Evolutionary conservation across 2,329 filamentous ascomycete species (phyloP).

Genomic region (Talaromyces sp.): DNA sequence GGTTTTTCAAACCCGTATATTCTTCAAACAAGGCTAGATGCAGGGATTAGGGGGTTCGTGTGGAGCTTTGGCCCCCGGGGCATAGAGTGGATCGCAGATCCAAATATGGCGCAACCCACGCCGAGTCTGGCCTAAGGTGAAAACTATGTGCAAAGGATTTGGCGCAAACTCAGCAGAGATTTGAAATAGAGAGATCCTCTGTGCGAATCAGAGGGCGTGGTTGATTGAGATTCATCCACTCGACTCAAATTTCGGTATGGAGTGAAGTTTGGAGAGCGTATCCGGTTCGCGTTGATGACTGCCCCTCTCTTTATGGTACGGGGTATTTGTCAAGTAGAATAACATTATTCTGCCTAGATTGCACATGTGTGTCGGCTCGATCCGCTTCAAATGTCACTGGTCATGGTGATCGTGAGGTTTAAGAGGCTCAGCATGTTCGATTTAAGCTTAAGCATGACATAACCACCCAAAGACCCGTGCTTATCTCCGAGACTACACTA

Average conservation of each 20-base stretch:
- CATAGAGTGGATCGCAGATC: neutral
- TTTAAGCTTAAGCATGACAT: too few species aligned
- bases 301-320: neutral
- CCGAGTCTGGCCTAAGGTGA: too few species aligned
- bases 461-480: too few species aligned
- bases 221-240: neutral
- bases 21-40: neutral
- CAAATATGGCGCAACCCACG: neutral
- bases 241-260: neutral
- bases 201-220: neutral
- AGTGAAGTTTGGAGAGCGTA: neutral
- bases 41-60: neutral
- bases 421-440: too few species aligned
- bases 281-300: neutral
- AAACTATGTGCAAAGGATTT: neutral
- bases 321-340: too few species aligned
- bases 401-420: too few species aligned
- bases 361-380: too few species aligned
- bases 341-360: too few species aligned
- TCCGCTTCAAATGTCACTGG: too few species aligned
- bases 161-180: neutral
- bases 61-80: neutral
- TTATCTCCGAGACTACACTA: neutral
- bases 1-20: neutral
- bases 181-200: neutral